A percentile compares a stretch with the other conserved stretches of the same genome.
These are phyloP conservation scores for Haematococcus sp. DNA, from an alignment of 139 green algal species.

Conservation along the genomic window DNA sequence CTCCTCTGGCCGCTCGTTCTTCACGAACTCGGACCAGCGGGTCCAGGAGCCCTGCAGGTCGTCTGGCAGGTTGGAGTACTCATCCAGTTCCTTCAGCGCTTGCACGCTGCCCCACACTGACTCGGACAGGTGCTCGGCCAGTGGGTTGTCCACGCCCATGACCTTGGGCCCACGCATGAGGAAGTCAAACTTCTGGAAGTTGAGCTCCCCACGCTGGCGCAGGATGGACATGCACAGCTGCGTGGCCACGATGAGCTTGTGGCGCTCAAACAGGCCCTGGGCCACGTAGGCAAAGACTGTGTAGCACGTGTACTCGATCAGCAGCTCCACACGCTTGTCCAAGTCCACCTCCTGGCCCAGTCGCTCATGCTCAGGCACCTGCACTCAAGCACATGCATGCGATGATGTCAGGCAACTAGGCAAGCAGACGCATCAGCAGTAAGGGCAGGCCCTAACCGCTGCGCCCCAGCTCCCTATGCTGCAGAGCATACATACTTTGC, in stretches of 20 bases:
- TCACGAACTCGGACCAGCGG: constrained; percentile 90
- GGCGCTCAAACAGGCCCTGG: constrained; percentile 88
- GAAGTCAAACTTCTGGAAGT: constrained; percentile 78
- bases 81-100: constrained; percentile 75
- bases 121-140: constrained; percentile 80
- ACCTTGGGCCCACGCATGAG: constrained; percentile 74
- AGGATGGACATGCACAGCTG: constrained; percentile 87
- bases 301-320: constrained; percentile 73
- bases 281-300: constrained; percentile 75
- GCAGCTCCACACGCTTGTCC: constrained; percentile 63
- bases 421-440: background rate
- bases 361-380: constrained; percentile 35
- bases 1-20: constrained; percentile 86
- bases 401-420: constrained; percentile 1
- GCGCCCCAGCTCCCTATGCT: too few relatives aligned
- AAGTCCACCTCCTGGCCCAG: constrained; percentile 53
- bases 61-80: constrained; percentile 77
- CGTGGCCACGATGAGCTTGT: constrained; percentile 91
- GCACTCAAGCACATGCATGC: too few relatives aligned
- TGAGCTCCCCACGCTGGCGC: constrained; percentile 62
- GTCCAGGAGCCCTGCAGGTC: constrained; percentile 82
- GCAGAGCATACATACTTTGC: too few relatives aligned
- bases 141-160: constrained; percentile 72
- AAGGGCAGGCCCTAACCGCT: too few relatives aligned
- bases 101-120: constrained; percentile 55